Evolutionary conservation across 352 stramenopile genomes (phyloP).

Genomic region (Phytophthora vignae): DNA sequence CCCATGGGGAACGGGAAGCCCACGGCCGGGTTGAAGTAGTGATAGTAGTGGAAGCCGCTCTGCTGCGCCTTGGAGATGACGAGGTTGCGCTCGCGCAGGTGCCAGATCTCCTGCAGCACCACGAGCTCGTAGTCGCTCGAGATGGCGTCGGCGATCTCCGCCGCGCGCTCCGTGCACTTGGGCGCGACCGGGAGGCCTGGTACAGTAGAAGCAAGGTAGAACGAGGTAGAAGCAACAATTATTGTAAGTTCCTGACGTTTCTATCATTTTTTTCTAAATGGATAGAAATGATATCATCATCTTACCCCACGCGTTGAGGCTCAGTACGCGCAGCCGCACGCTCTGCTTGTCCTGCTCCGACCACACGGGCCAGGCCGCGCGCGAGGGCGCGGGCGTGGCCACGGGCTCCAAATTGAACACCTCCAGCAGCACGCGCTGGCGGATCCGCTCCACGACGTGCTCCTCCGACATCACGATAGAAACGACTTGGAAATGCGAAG

Average conservation of each 20-base stretch:
- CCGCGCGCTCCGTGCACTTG: conserved; percentile 70
- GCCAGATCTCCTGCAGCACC: conserved; percentile 87
- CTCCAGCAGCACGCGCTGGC: conserved; percentile 62
- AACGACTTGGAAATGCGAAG: neutral
- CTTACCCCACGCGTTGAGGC: conserved; percentile 80
- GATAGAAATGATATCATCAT: neutral
- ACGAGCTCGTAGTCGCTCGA: conserved; percentile 76
- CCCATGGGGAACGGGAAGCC: conserved; percentile 80
- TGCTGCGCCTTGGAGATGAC: conserved; percentile 67
- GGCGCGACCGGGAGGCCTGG: conserved; percentile 77
- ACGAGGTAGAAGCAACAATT: neutral
- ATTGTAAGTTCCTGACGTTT: conserved; percentile 14
- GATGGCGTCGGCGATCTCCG: conserved; percentile 75
- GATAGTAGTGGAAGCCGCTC: conserved; percentile 76
- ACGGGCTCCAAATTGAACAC: conserved; percentile 69
- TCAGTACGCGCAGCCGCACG: conserved; percentile 67
- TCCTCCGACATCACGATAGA: conserved; percentile 29
- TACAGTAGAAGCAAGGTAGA: no score
- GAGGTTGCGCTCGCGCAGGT: conserved; percentile 79
- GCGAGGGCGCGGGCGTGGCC: conserved; percentile 47
- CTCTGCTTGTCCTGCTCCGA: conserved; percentile 27
- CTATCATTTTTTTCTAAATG: conserved; percentile 12
- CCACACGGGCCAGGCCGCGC: conserved; percentile 43
- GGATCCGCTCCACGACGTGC: conserved; percentile 47
- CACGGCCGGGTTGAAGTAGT: conserved; percentile 86